phyloP scores from a whole-genome alignment of 768 basidiomycete genomes.

The Clitopilus passeckerianus region DNA sequence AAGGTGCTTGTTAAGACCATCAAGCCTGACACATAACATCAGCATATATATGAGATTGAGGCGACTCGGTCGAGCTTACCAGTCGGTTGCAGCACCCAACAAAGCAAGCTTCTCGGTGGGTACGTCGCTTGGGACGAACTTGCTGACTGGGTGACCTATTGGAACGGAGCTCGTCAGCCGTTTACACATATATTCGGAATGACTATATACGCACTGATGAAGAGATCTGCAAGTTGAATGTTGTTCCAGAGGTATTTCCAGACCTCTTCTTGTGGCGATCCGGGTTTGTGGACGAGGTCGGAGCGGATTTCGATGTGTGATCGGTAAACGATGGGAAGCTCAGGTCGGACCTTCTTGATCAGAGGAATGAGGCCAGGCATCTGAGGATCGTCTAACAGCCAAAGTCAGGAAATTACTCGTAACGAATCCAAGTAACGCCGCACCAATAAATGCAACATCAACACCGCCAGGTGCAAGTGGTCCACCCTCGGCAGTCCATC shows the following conservation, averaged over 20 bases:
- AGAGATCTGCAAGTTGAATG: conserved; percentile 85
- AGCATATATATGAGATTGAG: background rate
- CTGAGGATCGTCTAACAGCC: conserved; percentile 68
- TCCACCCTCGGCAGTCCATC: conserved; percentile 85
- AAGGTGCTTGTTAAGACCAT: conserved; percentile 92
- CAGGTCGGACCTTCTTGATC: conserved; percentile 80
- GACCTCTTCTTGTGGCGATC: conserved; percentile 84
- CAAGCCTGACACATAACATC: conserved; percentile 48
- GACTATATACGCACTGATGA: conserved; percentile 60
- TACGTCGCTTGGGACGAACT: conserved; percentile 88
- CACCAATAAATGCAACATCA: conserved; percentile 87
- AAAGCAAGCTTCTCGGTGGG: conserved; percentile 65
- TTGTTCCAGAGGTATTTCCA: conserved; percentile 96
- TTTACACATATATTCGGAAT: background rate
- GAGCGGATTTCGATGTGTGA: conserved; percentile 94
- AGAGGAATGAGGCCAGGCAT: conserved; percentile 93
- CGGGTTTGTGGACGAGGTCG: conserved; percentile 76
- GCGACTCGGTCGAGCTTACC: conserved; percentile 37
- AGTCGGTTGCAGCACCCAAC: conserved; percentile 82
- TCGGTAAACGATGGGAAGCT: conserved; percentile 86
- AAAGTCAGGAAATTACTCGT: conserved; percentile 3
- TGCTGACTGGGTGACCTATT: conserved; percentile 81
- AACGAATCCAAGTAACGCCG: background rate
- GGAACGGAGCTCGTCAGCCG: background rate
- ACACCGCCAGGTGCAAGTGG: conserved; percentile 80